Base-by-base conservation (phyloP, 805 yeast species). In the Barnettozyma populi region DNA sequence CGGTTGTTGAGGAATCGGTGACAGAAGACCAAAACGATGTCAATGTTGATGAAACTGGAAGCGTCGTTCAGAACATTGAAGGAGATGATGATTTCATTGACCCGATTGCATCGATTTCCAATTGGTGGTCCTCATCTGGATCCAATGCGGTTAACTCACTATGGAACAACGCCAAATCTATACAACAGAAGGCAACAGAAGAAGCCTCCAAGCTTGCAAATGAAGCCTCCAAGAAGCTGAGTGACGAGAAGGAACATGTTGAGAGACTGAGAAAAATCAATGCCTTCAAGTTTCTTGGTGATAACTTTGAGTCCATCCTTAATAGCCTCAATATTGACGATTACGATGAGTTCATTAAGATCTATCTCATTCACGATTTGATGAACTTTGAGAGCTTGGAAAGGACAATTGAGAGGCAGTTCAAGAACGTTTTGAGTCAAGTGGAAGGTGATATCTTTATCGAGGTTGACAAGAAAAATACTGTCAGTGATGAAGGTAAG, bases 401-500 rank as follows among this genome's bases (percentile, higher is more conserved):
- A 41, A 65, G 68, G 13, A 64, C 75, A 44, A 75, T 82, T 13
- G 73, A 73, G 44, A 63, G 67, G 41, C 78, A 78, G 53, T 85
- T 86, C 61, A 77, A 76, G 54, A 70, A 68, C 45, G 89, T 84
- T 11, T 75, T 86, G 77, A 70, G 72, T 21, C 92, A 85, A 62
- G 92, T 86, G 4, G 90, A 86, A 62, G 92, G 90, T 36, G 86
- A 84, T 14, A 82, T 86, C 42, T 75, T 78, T 45, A 78, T 84
- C 14, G 72, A 75, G 49, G 78, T 83, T 13, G 74, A 73, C 50
- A 82, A 82, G 55, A 69, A 71, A 58, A 71, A 72, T 11, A 70
- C 69, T n/a, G 64, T 68, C 13, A 61, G 62, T 36, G 44, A 52
- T 13, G 36, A 53, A 32, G 36, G 36, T 11, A 52, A 56, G 8